phyloP scores from a whole-genome alignment of 2,329 filamentous ascomycete species.

The Pseudocercospora cruenta region DNA sequence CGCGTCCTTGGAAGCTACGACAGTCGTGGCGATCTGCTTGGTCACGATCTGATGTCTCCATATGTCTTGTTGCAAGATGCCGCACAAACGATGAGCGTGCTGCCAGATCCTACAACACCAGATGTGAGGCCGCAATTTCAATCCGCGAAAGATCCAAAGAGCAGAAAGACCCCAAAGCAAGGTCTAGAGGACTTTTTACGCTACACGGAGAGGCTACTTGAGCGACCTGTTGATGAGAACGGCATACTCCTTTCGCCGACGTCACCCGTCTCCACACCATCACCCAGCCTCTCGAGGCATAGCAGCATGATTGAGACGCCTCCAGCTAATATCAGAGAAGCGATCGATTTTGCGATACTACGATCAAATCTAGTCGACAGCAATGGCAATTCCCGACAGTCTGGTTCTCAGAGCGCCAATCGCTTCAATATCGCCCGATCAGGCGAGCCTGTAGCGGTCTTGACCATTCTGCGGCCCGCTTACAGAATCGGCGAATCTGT shows the following conservation, averaged over 20 bases:
- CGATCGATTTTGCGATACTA: conserved; percentile 88
- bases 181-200: conserved; percentile 68
- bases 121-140: conserved; percentile 24
- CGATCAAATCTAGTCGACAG: conserved; percentile 70
- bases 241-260: conserved; percentile 73
- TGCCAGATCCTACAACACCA: conserved; percentile 19
- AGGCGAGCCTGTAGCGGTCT: conserved; percentile 85
- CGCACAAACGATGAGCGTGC: conserved; percentile 59
- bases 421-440: conserved; percentile 93
- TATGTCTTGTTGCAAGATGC: conserved; percentile 87
- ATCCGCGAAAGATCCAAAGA: conserved; percentile 37
- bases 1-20: conserved; percentile 92
- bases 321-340: conserved; percentile 72
- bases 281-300: conserved; percentile 59
- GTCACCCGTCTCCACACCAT: conserved; percentile 52
- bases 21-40: conserved; percentile 81
- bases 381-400: conserved; percentile 46
- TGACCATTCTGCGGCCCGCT: conserved; percentile 84
- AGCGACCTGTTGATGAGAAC: conserved; percentile 58
- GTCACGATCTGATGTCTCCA: conserved; percentile 91
- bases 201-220: conserved; percentile 76
- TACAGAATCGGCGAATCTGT: conserved; percentile 89
- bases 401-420: conserved; percentile 70
- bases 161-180: conserved; percentile 38
- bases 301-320: conserved; percentile 41